phyloP scores from a whole-genome alignment of 2,329 filamentous ascomycete genomes.

The Macrophomina tecta region DNA sequence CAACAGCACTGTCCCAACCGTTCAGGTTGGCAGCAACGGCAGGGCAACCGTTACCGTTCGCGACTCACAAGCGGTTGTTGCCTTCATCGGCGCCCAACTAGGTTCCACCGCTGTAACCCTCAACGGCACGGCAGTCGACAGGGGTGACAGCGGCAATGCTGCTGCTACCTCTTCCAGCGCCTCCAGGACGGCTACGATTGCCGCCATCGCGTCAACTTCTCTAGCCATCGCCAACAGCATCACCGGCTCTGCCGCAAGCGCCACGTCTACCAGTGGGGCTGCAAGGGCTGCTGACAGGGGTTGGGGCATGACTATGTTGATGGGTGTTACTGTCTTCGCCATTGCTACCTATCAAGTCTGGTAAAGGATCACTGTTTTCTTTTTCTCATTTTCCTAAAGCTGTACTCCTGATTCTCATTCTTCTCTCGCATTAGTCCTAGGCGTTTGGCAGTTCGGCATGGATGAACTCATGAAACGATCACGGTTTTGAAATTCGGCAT shows the following conservation, averaged over 20 bases:
- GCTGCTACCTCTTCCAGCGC: not conserved
- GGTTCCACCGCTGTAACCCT: constrained; percentile 40
- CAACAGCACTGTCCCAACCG: constrained; percentile 41
- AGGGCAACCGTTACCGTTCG: constrained; percentile 43
- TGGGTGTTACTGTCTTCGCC: constrained; percentile 9
- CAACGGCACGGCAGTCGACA: constrained; percentile 21
- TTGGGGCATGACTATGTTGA: constrained; percentile 13
- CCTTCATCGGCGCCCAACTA: constrained; percentile 50
- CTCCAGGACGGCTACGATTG: constrained; percentile 1
- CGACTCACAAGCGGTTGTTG: constrained; percentile 56
- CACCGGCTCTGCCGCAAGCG: constrained; percentile 6
- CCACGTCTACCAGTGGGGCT: not conserved
- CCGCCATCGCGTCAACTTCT: constrained; percentile 15
- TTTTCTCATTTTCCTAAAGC: not conserved
- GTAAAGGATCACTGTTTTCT: not conserved
- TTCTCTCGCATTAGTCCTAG: constrained; percentile 15
- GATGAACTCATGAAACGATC: constrained; percentile 8
- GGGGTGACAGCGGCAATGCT: not conserved
- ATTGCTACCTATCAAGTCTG: constrained; percentile 19
- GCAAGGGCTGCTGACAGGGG: not conserved
- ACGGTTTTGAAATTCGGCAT: not conserved
- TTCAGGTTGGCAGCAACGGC: constrained; percentile 43
- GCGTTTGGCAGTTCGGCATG: constrained; percentile 17
- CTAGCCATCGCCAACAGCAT: constrained; percentile 13
- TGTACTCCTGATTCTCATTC: constrained; percentile 6